Evolutionary conservation across 306 rosid species (phyloP).

Genomic region (Gleditsia sinensis): DNA sequence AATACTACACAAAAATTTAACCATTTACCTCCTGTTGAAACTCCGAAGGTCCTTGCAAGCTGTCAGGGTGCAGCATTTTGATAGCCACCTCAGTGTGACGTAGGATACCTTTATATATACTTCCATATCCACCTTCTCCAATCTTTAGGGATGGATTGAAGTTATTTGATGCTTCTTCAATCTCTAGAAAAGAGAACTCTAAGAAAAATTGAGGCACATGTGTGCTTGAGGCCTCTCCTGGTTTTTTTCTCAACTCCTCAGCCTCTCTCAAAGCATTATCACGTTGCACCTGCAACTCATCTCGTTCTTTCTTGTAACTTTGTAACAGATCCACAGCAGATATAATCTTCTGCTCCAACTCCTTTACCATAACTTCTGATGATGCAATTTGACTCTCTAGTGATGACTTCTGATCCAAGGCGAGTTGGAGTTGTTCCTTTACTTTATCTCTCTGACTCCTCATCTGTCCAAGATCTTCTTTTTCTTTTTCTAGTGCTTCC

Average conservation of each 20-base stretch:
- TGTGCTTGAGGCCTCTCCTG: slow-evolving; percentile 54
- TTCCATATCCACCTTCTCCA: slow-evolving; percentile 97
- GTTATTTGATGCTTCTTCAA: slow-evolving; percentile 66
- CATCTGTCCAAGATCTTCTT: slow-evolving; percentile 49
- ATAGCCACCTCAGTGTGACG: slow-evolving; percentile 85
- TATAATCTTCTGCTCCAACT: slow-evolving; percentile 58
- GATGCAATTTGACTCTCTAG: slow-evolving; percentile 61
- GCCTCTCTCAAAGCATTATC: slow-evolving; percentile 70
- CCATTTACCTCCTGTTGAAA: slow-evolving; percentile 80
- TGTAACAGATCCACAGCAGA: slow-evolving; percentile 54
- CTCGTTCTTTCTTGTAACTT: slow-evolving; percentile 56
- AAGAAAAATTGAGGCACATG: slow-evolving; percentile 51
- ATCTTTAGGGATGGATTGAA: slow-evolving; percentile 66
- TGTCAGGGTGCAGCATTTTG: slow-evolving; percentile 55
- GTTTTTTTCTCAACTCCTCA: slow-evolving; percentile 62
- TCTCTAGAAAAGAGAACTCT: slow-evolving; percentile 67
- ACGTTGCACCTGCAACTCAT: slow-evolving; percentile 57
- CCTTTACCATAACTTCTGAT: slow-evolving; percentile 47
- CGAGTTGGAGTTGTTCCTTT: slow-evolving; percentile 54
- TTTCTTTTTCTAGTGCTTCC: slow-evolving; percentile 56
- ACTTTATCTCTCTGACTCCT: slow-evolving; percentile 49
- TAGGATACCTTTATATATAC: slow-evolving; percentile 63
- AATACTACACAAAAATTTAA: slow-evolving; percentile 17
- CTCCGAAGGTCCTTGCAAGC: slow-evolving; percentile 75
- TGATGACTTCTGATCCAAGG: slow-evolving; percentile 48